Percentiles rank a stretch among this genome's conserved stretches.
phyloP scores from a whole-genome alignment of 1,139 yeast genomes.

The Yamadazyma jaroonii region DNA sequence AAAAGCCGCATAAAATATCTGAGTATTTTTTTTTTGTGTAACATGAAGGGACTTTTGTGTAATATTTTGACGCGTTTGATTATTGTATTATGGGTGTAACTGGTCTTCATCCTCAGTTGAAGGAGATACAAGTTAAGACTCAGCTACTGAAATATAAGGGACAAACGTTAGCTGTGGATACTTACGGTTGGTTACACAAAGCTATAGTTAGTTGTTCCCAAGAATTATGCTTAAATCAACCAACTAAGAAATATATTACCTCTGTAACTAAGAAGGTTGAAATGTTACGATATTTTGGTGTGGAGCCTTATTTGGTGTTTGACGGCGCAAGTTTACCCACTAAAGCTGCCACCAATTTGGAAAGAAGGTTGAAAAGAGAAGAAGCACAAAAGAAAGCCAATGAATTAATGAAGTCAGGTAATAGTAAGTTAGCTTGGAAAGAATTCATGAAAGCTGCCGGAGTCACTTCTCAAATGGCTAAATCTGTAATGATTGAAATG shows the following conservation, averaged over 20 bases:
- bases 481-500: conserved; percentile 72
- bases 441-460: conserved; percentile 78
- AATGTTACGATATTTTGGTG: conserved; percentile 65
- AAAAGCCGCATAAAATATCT: background rate
- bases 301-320: conserved; percentile 85
- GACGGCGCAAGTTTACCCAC: conserved; percentile 90
- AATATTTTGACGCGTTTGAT: background rate
- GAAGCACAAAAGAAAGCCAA: conserved; percentile 59
- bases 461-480: conserved; percentile 90
- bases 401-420: conserved; percentile 48
- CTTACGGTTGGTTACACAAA: conserved; percentile 95
- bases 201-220: conserved; percentile 81
- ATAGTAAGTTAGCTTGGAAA: conserved; percentile 59
- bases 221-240: conserved; percentile 70
- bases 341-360: conserved; percentile 70
- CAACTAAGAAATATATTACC: conserved; percentile 64
- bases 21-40: background rate
- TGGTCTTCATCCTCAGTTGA: conserved; percentile 73
- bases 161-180: conserved; percentile 83
- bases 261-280: conserved; percentile 61
- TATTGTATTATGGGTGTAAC: conserved; percentile 64
- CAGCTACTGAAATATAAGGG: conserved; percentile 66
- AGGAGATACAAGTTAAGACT: conserved; percentile 63
- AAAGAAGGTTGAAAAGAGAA: conserved; percentile 54
- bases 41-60: too few species aligned